Conservation (phyloP, 192 early-diverging fungal genomes). For the Borealophlyctis nickersoniae region DNA sequence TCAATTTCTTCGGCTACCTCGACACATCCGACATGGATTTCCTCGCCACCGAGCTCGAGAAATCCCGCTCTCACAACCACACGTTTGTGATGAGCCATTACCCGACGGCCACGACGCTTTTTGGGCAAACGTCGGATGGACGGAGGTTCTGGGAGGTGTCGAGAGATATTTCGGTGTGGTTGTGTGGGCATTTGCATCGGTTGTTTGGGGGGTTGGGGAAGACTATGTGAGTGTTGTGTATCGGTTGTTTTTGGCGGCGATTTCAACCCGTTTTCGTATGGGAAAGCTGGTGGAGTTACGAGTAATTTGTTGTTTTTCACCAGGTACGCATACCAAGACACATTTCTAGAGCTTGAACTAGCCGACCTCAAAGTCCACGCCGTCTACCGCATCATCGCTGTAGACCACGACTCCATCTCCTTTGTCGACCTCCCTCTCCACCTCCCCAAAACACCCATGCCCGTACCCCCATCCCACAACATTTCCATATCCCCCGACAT, state of each 20-base stretch:
- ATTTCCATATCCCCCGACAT: slow-evolving; percentile 27
- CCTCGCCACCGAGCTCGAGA: slow-evolving; percentile 53
- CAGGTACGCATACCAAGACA: slow-evolving; percentile 32
- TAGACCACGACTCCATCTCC: slow-evolving; percentile 83
- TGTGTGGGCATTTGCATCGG: slow-evolving; percentile 86
- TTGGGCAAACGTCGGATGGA: slow-evolving; percentile 61
- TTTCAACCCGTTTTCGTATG: background rate
- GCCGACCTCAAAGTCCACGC: slow-evolving; percentile 89
- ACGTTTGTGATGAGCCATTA: slow-evolving; percentile 72
- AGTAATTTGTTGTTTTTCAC: background rate
- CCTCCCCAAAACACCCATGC: slow-evolving; percentile 54
- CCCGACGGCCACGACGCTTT: slow-evolving; percentile 74
- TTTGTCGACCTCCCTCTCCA: slow-evolving; percentile 74
- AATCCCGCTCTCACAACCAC: slow-evolving; percentile 45
- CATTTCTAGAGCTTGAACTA: slow-evolving; percentile 68
- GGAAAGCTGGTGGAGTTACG: background rate
- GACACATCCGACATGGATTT: slow-evolving; percentile 70
- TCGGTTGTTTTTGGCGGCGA: too few relatives aligned
- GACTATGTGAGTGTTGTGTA: slow-evolving; percentile 23
- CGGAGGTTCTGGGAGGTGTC: slow-evolving; percentile 59
- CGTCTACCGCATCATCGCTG: slow-evolving; percentile 75
- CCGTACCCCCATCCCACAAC: slow-evolving; percentile 21
- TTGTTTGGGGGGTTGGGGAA: slow-evolving; percentile 52
- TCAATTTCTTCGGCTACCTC: slow-evolving; percentile 90
- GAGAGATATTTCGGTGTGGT: slow-evolving; percentile 64